phyloP scores from a whole-genome alignment of 1,284 basidiomycete species.

The Marasmius oreades region DNA sequence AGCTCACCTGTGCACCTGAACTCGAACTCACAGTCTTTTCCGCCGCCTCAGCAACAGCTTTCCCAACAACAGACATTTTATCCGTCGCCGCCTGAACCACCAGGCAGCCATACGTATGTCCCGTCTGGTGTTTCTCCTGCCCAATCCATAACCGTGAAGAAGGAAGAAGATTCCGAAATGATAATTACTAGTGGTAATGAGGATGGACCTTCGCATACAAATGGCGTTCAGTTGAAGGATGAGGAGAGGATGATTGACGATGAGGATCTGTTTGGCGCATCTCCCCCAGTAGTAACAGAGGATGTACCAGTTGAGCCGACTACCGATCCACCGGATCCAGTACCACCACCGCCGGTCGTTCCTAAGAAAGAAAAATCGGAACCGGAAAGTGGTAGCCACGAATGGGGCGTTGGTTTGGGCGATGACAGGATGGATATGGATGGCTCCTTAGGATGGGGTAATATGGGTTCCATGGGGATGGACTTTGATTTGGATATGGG shows the following conservation, averaged over 20 bases:
- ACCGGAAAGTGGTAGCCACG: not conserved
- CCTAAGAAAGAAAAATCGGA: not conserved
- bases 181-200: too few relatives aligned
- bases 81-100: constrained; percentile 48
- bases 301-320: not conserved
- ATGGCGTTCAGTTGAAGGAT: not conserved
- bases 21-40: constrained; percentile 8
- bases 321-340: not conserved
- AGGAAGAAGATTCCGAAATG: not conserved
- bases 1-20: constrained; percentile 19
- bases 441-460: not conserved
- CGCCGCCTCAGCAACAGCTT: constrained; percentile 5
- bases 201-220: not conserved
- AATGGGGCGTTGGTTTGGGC: not conserved
- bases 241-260: constrained; percentile 1
- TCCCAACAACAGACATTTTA: constrained; percentile 37
- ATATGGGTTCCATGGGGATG: constrained; percentile 16
- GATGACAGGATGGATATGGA: not conserved
- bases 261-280: constrained; percentile 1
- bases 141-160: not conserved
- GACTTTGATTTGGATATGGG: constrained; percentile 42
- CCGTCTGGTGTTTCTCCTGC: not conserved
- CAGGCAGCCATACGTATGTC: constrained; percentile 10
- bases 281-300: not conserved
- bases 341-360: not conserved